Conservation (phyloP, 2,329 filamentous ascomycete genomes). For the Penicillium griseofulvum region DNA sequence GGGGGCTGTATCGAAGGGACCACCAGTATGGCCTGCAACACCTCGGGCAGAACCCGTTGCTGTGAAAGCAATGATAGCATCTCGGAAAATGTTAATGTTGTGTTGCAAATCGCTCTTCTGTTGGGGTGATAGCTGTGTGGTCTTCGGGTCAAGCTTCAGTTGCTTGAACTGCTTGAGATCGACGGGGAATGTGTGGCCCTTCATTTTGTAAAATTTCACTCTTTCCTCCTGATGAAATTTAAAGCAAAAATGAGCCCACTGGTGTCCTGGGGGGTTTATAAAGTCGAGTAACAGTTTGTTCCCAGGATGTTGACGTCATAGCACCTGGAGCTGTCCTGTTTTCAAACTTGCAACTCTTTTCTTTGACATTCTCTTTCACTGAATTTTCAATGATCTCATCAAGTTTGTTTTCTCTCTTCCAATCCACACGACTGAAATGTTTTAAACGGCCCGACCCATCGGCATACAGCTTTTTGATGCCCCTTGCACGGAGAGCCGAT, state of each 20-base stretch:
- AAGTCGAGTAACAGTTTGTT: neutral
- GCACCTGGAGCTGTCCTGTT: slow-evolving; percentile 2
- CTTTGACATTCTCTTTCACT: neutral
- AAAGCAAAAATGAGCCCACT: neutral
- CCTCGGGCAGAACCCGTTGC: slow-evolving; percentile 40
- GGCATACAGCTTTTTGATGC: too few species aligned
- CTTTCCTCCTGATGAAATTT: neutral
- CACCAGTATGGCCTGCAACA: slow-evolving; percentile 40
- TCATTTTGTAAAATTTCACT: slow-evolving; percentile 2
- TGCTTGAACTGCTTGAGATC: slow-evolving; percentile 37
- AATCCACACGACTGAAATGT: neutral
- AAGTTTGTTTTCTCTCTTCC: too few species aligned
- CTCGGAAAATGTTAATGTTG: slow-evolving; percentile 41
- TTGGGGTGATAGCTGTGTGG: slow-evolving; percentile 32
- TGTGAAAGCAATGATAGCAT: slow-evolving; percentile 43
- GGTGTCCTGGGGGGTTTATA: neutral
- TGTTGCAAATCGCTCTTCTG: slow-evolving; percentile 39
- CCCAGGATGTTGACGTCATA: slow-evolving; percentile 6
- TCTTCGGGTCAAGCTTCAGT: slow-evolving; percentile 35
- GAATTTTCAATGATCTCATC: too few species aligned
- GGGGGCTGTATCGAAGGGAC: slow-evolving; percentile 41
- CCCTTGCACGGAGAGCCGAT: neutral
- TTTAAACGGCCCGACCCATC: neutral
- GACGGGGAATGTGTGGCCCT: slow-evolving; percentile 29
- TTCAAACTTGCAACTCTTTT: neutral